These are phyloP conservation scores for sorghum (Sorghum bicolor) DNA, from an alignment of 176 grass and related monocot genomes.

Conservation along the genomic window Sorghum_bicolor_NCBIv3 NC_012874.2:6076001-6076500, in stretches of 20 bases:
- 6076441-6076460: constrained; percentile 12
- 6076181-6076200: neutral
- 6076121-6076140: neutral
- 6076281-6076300: constrained; percentile 7
- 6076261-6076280: neutral
- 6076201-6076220: neutral
- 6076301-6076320: neutral
- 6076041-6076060: too few species aligned
- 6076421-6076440: neutral
- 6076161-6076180: neutral
- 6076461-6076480: constrained; percentile 1
- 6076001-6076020: neutral
- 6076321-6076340: neutral
- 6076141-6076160: neutral
- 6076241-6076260: neutral
- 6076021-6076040: neutral
- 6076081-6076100: neutral
- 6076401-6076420: constrained; percentile 3
- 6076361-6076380: neutral
- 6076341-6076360: constrained; percentile 5
- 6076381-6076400: neutral
- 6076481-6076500: neutral
- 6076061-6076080: neutral
- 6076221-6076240: neutral
- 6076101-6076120: neutral